Evolutionary conservation across 2,329 filamentous ascomycete genomes (phyloP).

Genomic region (Xenoacremonium recifei): DNA sequence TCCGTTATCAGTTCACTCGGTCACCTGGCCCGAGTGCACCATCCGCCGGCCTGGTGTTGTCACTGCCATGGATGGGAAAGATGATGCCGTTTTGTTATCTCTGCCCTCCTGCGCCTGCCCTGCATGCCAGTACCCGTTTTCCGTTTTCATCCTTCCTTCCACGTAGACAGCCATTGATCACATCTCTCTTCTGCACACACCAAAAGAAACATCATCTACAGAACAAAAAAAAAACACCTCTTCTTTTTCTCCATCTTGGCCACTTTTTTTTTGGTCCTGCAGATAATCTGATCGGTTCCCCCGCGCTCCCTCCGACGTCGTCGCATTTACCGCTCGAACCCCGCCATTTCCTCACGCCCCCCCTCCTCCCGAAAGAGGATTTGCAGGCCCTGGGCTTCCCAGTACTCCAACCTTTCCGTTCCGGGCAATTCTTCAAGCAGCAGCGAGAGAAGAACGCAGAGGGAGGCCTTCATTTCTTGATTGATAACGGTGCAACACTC

Average conservation of each 20-base stretch:
- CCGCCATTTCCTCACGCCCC: background rate
- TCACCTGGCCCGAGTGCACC: background rate
- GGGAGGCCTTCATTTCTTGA: conserved; percentile 6
- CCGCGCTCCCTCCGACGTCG: background rate
- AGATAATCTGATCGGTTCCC: background rate
- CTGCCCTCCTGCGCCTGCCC: background rate
- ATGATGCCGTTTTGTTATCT: background rate
- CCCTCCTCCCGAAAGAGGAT: too few relatives aligned
- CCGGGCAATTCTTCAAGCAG: too few relatives aligned
- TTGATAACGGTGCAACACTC: conserved; percentile 19
- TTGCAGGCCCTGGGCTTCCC: too few relatives aligned
- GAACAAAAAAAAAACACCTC: too few relatives aligned
- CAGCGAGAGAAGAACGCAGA: conserved; percentile 8
- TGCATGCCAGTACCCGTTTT: too few relatives aligned
- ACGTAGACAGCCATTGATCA: too few relatives aligned
- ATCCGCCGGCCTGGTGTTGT: background rate
- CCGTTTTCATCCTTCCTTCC: too few relatives aligned
- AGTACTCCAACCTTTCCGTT: too few relatives aligned
- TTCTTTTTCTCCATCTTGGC: too few relatives aligned
- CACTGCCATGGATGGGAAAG: background rate
- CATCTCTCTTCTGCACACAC: too few relatives aligned
- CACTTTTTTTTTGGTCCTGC: background rate
- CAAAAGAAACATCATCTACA: too few relatives aligned
- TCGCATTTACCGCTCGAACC: background rate
- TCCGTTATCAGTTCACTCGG: background rate